Evolutionary conservation across 441 rosid genomes (phyloP).

Genomic region (Capsella rubella): DNA sequence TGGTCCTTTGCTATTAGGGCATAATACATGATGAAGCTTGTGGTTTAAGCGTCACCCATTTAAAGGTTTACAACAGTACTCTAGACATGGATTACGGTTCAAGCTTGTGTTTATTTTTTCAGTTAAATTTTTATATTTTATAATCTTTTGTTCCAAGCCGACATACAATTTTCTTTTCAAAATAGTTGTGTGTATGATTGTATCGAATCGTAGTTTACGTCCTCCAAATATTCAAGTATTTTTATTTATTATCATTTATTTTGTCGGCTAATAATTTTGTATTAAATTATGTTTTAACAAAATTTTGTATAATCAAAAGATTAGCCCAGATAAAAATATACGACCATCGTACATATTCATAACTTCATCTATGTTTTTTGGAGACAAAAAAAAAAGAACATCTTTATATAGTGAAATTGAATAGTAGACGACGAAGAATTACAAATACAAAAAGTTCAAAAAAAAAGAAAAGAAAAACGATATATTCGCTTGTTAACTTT

Average conservation of each 20-base stretch:
- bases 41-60: too few relatives aligned
- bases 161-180: not conserved
- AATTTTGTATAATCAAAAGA: too few relatives aligned
- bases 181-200: not conserved
- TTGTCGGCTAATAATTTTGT: not conserved
- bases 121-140: too few relatives aligned
- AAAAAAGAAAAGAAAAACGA: not conserved
- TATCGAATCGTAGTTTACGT: not conserved
- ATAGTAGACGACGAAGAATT: not conserved
- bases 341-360: too few relatives aligned
- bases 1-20: too few relatives aligned
- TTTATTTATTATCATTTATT: not conserved
- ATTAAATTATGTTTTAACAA: too few relatives aligned
- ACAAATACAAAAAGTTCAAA: not conserved
- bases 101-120: too few relatives aligned
- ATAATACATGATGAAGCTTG: too few relatives aligned
- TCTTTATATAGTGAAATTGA: not conserved
- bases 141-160: not conserved
- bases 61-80: not conserved
- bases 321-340: too few relatives aligned
- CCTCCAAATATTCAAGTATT: not conserved
- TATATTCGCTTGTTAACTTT: conserved; percentile 34
- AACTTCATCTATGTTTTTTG: too few relatives aligned
- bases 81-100: too few relatives aligned
- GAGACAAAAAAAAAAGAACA: not conserved